Evolutionary conservation across 2,329 filamentous ascomycete species (phyloP).

Genomic region (Phaeosphaeria sp.): DNA sequence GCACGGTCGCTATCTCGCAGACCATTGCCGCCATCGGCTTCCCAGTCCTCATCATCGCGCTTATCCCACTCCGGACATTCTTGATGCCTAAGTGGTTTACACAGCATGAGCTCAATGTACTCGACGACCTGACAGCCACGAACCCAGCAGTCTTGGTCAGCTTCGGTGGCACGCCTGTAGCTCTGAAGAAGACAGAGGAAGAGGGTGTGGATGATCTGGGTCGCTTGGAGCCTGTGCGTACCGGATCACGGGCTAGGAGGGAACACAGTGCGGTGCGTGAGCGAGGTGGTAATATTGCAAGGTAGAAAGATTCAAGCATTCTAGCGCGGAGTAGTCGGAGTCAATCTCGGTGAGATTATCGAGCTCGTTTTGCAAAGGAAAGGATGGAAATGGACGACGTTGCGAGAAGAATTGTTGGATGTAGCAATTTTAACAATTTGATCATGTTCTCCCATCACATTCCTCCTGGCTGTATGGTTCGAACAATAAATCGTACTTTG

Average conservation of each 20-base stretch:
- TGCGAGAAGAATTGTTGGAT: no score
- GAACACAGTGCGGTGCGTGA: slow-evolving; percentile 26
- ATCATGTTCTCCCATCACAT: no score
- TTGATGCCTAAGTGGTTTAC: slow-evolving; percentile 59
- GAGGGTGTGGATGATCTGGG: slow-evolving; percentile 21
- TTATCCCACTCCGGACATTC: slow-evolving; percentile 61
- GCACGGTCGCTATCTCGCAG: slow-evolving; percentile 62
- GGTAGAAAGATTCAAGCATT: neutral
- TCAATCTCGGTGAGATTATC: no score
- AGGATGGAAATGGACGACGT: no score
- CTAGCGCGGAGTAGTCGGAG: neutral
- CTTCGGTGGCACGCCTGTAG: slow-evolving; percentile 55
- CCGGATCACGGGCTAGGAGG: slow-evolving; percentile 9
- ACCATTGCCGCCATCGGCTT: slow-evolving; percentile 65
- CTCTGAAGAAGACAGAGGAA: slow-evolving; percentile 17
- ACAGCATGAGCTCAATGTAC: slow-evolving; percentile 53
- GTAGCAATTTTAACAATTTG: no score
- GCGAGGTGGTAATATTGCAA: slow-evolving; percentile 28
- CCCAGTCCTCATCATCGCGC: slow-evolving; percentile 61
- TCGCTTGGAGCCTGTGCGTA: slow-evolving; percentile 1
- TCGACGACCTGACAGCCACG: slow-evolving; percentile 61
- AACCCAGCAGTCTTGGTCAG: slow-evolving; percentile 60
- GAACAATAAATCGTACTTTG: no score
- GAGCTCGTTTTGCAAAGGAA: no score
- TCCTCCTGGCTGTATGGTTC: no score